Evolutionary conservation across 345 rosid species (phyloP), one percentile per base, ranked within the genome.

Genomic region (Salix purpurea): DNA sequence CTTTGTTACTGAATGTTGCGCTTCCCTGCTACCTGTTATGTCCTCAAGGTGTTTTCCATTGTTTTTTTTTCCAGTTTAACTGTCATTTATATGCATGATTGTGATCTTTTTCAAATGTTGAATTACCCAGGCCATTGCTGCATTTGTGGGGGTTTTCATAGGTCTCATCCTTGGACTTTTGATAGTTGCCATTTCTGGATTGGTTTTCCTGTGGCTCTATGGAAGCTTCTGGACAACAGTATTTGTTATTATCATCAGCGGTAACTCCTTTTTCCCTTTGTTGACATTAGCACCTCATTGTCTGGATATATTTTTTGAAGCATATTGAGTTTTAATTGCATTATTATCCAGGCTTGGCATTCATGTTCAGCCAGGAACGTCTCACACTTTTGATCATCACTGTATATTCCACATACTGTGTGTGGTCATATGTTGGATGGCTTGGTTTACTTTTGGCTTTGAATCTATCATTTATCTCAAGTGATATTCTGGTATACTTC

Each of bases 141-240:
- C 87, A 75, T 76, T 91, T 70, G 74, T 82, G 77, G 86, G 92
- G 30, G 80, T 90, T 85, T 88, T 92, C 78, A 69, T 90, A 32
- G 98, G 98, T 76, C 85, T 91, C 26, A 83, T 87, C 75, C 73
- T 90, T 77, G 95, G 91, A 37, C 77, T 93, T 64, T 52, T 92
- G 58, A 81, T 88, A 60, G 86, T 91, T 81, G 91, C 90, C 78
- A 70, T 89, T 76, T 85, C 84, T 78, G 96, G 94, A 74, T 77
- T 83, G 34, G 72, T 88, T 88, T 84, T 92, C 66, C 81, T 93
- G 36, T 93, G 98, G 97, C 84, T 90, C 71, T 92, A 90, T 85
- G 98, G 99, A 86, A 93, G 99, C 83, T 91, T 93, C 81, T 93
- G 98, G 98, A 89, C 88, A 70, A 91, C 98, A 34, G 71, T 88